phyloP scores from a whole-genome alignment of 164 flowering plant genomes.

The Stephania cephalantha region DNA sequence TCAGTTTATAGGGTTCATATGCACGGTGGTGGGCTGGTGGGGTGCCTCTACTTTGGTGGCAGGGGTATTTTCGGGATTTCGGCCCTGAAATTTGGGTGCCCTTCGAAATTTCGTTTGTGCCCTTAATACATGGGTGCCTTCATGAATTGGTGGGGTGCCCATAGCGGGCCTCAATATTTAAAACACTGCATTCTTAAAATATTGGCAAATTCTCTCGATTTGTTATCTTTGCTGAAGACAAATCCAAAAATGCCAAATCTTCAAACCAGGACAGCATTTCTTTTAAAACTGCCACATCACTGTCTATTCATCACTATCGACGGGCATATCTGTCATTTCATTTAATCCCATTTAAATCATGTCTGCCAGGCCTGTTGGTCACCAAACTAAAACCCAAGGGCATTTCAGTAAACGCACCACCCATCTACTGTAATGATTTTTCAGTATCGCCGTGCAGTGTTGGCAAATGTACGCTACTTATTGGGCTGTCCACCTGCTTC shows the following conservation, averaged over 20 bases:
- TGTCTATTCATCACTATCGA: background rate
- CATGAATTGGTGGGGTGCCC: too few relatives aligned
- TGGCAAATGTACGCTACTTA: constrained; percentile 15
- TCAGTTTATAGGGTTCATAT: too few relatives aligned
- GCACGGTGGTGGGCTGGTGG: too few relatives aligned
- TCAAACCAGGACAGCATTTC: background rate
- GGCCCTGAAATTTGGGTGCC: too few relatives aligned
- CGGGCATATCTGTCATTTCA: constrained; percentile 1
- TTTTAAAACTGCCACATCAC: background rate
- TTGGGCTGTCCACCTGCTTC: constrained; percentile 55
- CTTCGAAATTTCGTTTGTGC: too few relatives aligned
- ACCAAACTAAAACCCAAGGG: background rate
- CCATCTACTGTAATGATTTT: constrained; percentile 6
- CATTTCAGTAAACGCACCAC: background rate
- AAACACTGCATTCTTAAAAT: too few relatives aligned
- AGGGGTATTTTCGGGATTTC: too few relatives aligned
- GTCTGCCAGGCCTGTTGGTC: background rate
- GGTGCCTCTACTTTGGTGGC: too few relatives aligned
- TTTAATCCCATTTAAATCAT: background rate
- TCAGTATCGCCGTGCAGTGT: constrained; percentile 14
- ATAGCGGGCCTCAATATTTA: too few relatives aligned
- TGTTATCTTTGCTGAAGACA: background rate
- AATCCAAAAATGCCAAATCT: background rate
- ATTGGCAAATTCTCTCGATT: background rate
- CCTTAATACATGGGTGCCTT: too few relatives aligned